Evolutionary conservation across 1,284 basidiomycete species (phyloP).

Genomic region (Cutaneotrichosporon sp.): DNA sequence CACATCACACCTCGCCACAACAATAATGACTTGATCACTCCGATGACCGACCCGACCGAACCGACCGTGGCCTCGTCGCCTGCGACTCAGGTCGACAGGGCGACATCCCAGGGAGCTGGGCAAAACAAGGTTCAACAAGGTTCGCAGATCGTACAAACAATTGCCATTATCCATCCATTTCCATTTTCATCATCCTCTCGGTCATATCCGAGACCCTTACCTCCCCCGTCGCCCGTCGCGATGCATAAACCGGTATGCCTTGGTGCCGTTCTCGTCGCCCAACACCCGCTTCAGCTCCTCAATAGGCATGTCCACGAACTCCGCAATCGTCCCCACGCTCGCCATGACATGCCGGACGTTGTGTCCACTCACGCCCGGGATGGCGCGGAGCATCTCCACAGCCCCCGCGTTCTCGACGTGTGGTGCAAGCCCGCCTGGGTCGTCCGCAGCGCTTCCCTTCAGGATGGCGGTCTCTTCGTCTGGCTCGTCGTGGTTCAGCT

Average conservation of each 20-base stretch:
- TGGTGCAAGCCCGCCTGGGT: slow-evolving; percentile 20
- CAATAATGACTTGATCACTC: too few species aligned
- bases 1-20: too few species aligned
- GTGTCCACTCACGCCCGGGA: slow-evolving; percentile 69
- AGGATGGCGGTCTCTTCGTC: slow-evolving; percentile 68
- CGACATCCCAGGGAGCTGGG: too few species aligned
- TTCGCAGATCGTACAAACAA: too few species aligned
- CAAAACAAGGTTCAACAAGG: too few species aligned
- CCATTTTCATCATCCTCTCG: too few species aligned
- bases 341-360: slow-evolving; percentile 82
- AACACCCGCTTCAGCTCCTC: slow-evolving; percentile 67
- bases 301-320: slow-evolving; percentile 65
- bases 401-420: slow-evolving; percentile 39
- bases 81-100: too few species aligned
- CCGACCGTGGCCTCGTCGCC: too few species aligned
- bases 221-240: slow-evolving; percentile 49
- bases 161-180: too few species aligned
- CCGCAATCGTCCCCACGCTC: slow-evolving; percentile 67
- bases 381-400: slow-evolving; percentile 49
- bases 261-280: slow-evolving; percentile 74
- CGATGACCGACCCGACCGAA: too few species aligned
- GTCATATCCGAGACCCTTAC: too few species aligned
- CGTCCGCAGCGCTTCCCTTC: slow-evolving; percentile 57
- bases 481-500: slow-evolving; percentile 76
- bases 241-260: slow-evolving; percentile 76